Conservation (phyloP, 225 moss, liverwort and hornwort species). For the Anthoceros angustus region DNA sequence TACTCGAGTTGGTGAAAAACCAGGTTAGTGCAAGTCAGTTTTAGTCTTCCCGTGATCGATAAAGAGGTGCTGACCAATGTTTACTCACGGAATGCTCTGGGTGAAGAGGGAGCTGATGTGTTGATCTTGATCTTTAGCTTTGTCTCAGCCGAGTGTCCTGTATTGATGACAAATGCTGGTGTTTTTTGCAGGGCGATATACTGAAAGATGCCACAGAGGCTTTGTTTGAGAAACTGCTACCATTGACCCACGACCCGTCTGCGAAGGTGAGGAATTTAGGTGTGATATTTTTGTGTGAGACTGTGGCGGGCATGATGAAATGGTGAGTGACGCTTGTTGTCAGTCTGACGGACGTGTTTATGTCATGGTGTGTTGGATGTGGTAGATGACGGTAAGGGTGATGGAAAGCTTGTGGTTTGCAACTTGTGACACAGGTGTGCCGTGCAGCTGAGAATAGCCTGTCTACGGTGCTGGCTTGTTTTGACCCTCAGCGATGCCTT, state of each 20-base stretch:
- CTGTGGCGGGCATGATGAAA: background rate
- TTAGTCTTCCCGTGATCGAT: background rate
- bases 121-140: too few species aligned
- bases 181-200: constrained; percentile 44
- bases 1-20: constrained; percentile 67
- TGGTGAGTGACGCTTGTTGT: background rate
- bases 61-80: background rate
- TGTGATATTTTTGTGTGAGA: too few species aligned
- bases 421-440: constrained; percentile 36
- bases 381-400: background rate
- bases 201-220: constrained; percentile 62
- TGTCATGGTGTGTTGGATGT: background rate
- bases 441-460: constrained; percentile 68
- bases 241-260: constrained; percentile 45
- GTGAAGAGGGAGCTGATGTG: background rate
- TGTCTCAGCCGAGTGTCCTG: too few species aligned
- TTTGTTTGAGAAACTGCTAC: constrained; percentile 69
- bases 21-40: constrained; percentile 24
- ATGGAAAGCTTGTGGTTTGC: background rate
- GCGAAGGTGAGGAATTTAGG: constrained; percentile 30
- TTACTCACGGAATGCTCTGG: background rate
- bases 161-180: too few species aligned
- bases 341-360: background rate
- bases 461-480: constrained; percentile 49
- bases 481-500: constrained; percentile 64